Percentiles rank a stretch among this genome's conserved stretches.
Evolutionary conservation across 2,329 filamentous ascomycete species (phyloP).

Genomic region (Aspergillus fumigatiaffinis): DNA sequence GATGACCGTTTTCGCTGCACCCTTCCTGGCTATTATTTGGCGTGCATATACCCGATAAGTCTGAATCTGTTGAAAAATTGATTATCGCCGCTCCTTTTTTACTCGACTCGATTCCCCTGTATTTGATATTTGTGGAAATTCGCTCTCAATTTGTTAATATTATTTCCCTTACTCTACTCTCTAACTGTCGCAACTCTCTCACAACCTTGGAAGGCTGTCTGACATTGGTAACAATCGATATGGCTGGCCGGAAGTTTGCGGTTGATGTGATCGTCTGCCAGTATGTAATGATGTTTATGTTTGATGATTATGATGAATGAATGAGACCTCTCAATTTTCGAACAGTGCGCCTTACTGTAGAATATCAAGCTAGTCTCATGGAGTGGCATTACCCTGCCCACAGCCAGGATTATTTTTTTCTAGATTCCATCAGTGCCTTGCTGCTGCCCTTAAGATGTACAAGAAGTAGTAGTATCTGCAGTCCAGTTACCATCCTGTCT

Average conservation of each 20-base stretch:
- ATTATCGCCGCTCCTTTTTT: slow-evolving; percentile 20
- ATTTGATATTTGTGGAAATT: slow-evolving; percentile 23
- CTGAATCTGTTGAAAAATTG: slow-evolving; percentile 14
- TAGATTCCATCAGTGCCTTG: no score
- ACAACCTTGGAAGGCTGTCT: slow-evolving; percentile 6
- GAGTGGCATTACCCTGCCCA: no score
- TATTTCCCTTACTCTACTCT: slow-evolving; percentile 20
- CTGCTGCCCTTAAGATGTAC: no score
- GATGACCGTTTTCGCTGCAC: slow-evolving; percentile 27
- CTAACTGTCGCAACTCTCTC: slow-evolving; percentile 14
- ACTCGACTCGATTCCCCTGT: slow-evolving; percentile 32
- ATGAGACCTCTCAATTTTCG: neutral
- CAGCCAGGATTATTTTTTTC: no score
- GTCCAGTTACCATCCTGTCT: no score
- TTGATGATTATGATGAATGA: slow-evolving; percentile 1
- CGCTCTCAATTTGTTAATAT: slow-evolving; percentile 12
- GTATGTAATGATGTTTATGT: slow-evolving; percentile 13
- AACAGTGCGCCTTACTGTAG: no score
- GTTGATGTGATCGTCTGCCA: slow-evolving; percentile 2
- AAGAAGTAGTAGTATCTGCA: no score
- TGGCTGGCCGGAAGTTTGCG: neutral
- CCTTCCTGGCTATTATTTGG: slow-evolving; percentile 29
- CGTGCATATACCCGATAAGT: slow-evolving; percentile 23
- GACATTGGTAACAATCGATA: neutral
- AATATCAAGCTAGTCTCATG: no score